Base-by-base conservation (phyloP, 192 early-diverging fungal genomes). In the Coemansia sp. region DNA sequence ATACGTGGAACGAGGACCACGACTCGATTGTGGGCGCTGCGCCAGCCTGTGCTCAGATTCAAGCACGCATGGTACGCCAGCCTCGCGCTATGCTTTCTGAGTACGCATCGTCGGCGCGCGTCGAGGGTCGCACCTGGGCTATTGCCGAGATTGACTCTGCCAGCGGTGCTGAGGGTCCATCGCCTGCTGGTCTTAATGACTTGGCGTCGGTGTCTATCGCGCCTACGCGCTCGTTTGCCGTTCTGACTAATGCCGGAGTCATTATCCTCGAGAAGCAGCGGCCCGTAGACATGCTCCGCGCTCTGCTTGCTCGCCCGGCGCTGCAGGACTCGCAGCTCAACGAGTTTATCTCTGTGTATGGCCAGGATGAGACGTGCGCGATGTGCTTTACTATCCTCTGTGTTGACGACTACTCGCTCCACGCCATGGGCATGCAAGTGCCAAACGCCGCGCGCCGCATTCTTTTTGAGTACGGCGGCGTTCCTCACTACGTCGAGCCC, bases 51-150 rank as follows among this genome's bases (percentile, higher is more conserved):
- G 92, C 93, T 18, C 84, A 77, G 55, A 78, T 89, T 3, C 78
- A 83, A 33, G 69, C 79, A 4, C 71, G 76, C 29, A 67, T 62
- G 2, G 70, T 70, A 0, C 71, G 73, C 33, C 73, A 76, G 61
- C 78, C 77, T 0, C 76, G 85, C 27, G 67, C 77, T 15, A 71
- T 65, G 3, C 66, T 91, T 62, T 72, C 70, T 11, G 90, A 91
- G 77, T 72, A 86, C 29, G 75, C 75, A 3, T 81, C 85, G 42
- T 63, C 75, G 18, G 63, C 85, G 38, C 82, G 85, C 12, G 71
- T 95, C 18, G 90, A 93, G 61, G 96, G 96, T 20, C 93, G 92
- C 66, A 92, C 93, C 2, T 92, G 93, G 89, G 90, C 89, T 10
- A 93, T 98, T 61, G 86, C 87, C 5, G 94, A 94, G 62, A 65